Conservation (phyloP, 2,329 filamentous ascomycete genomes). For the Reticulascus tulasneorum region DNA sequence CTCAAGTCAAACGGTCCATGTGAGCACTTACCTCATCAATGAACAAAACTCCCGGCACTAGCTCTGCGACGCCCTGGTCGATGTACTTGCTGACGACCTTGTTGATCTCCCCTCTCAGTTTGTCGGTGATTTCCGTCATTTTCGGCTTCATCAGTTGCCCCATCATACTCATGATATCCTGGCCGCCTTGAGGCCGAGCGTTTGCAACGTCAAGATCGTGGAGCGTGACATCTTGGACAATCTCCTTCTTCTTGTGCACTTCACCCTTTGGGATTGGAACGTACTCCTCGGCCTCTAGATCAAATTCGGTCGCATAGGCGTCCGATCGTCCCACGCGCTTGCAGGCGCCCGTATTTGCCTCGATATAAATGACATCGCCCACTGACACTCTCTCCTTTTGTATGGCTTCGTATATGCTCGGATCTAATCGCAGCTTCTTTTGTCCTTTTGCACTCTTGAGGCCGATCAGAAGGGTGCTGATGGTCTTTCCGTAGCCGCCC, state of each 20-base stretch:
- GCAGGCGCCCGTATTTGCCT: constrained; percentile 96
- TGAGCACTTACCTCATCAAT: constrained; percentile 78
- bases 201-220: constrained; percentile 97
- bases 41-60: constrained; percentile 97
- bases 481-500: constrained; percentile 94
- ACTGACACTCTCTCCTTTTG: constrained; percentile 96
- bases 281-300: constrained; percentile 97
- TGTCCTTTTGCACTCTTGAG: constrained; percentile 94
- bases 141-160: constrained; percentile 99
- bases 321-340: constrained; percentile 95
- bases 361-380: constrained; percentile 98
- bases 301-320: constrained; percentile 96
- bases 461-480: constrained; percentile 90
- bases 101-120: constrained; percentile 93
- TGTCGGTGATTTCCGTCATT: constrained; percentile 99
- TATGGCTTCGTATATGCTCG: constrained; percentile 98
- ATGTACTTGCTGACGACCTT: constrained; percentile 99
- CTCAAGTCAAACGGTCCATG: constrained; percentile 9
- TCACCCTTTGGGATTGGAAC: constrained; percentile 98
- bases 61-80: constrained; percentile 93
- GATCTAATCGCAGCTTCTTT: constrained; percentile 95
- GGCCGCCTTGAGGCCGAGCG: constrained; percentile 88
- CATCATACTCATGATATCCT: constrained; percentile 99
- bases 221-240: constrained; percentile 95
- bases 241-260: constrained; percentile 99